These are phyloP conservation scores for Cryphonectria japonica DNA, from an alignment of 2,329 filamentous ascomycete species.

Conservation along the genomic window DNA sequence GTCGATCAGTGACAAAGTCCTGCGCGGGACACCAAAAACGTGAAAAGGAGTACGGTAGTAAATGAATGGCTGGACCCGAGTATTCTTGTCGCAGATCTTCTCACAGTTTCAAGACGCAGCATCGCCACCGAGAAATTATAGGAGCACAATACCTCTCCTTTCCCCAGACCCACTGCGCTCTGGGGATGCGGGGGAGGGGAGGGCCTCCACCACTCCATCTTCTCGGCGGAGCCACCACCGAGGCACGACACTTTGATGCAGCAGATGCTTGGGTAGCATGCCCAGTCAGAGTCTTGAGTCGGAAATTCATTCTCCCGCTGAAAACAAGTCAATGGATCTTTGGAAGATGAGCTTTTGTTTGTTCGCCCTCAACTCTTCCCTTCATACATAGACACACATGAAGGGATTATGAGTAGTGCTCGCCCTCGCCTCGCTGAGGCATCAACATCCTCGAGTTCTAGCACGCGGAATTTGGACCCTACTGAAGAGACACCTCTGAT, in stretches of 20 bases:
- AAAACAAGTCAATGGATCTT: background rate
- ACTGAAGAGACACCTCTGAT: conserved; percentile 13
- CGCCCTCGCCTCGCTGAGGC: background rate
- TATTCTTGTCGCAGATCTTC: background rate
- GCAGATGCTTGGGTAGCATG: background rate
- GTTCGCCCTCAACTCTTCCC: background rate
- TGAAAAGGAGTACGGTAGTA: background rate
- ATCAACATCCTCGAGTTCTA: background rate
- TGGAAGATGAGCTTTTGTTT: background rate
- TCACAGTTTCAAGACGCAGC: background rate
- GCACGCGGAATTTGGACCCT: background rate
- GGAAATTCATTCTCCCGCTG: conserved; percentile 3
- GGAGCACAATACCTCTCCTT: too few relatives aligned
- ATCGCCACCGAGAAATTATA: background rate
- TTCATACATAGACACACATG: background rate
- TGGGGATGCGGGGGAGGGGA: conserved; percentile 6
- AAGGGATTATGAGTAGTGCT: background rate
- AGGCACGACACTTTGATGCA: background rate
- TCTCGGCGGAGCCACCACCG: conserved; percentile 13
- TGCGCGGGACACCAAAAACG: background rate
- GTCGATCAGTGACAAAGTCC: background rate
- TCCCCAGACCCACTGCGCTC: conserved; percentile 9
- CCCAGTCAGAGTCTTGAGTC: background rate
- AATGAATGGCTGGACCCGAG: background rate
- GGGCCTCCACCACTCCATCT: background rate